These are phyloP conservation scores for Suhomyces anneliseae DNA, from an alignment of 1,139 yeast species.

Conservation along the genomic window DNA sequence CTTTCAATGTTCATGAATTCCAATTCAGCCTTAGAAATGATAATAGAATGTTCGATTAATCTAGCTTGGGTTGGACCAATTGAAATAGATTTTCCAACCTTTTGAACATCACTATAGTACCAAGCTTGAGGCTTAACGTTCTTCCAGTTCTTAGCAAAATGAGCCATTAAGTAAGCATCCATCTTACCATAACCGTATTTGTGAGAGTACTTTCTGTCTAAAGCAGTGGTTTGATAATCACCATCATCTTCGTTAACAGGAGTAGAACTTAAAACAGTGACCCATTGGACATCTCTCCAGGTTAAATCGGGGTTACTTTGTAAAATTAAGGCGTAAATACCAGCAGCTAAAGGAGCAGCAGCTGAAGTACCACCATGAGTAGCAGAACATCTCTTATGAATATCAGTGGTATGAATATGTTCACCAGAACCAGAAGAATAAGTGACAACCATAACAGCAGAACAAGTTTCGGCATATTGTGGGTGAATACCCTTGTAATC, in stretches of 20 bases:
- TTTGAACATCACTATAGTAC: slow-evolving; percentile 53
- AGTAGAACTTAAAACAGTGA: slow-evolving; percentile 72
- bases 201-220: slow-evolving; percentile 75
- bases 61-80: slow-evolving; percentile 18
- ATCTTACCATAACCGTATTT: slow-evolving; percentile 90
- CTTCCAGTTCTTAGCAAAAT: slow-evolving; percentile 73
- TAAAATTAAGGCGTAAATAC: slow-evolving; percentile 79
- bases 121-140: slow-evolving; percentile 90
- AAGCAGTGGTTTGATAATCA: slow-evolving; percentile 61
- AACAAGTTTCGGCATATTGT: slow-evolving; percentile 84
- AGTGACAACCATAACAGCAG: slow-evolving; percentile 95
- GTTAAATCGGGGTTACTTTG: slow-evolving; percentile 83
- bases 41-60: slow-evolving; percentile 42
- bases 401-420: slow-evolving; percentile 88
- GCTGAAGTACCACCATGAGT: slow-evolving; percentile 97
- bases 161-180: slow-evolving; percentile 78
- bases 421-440: slow-evolving; percentile 91
- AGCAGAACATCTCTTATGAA: slow-evolving; percentile 67
- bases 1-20: slow-evolving; percentile 60
- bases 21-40: slow-evolving; percentile 51
- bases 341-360: slow-evolving; percentile 98
- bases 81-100: slow-evolving; percentile 30
- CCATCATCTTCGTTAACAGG: slow-evolving; percentile 69
- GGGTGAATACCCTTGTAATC: slow-evolving; percentile 88
- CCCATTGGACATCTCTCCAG: slow-evolving; percentile 94